Evolutionary conservation across 129 eudicot genomes (phyloP).

Genomic region (Artemisia tridentata): DNA sequence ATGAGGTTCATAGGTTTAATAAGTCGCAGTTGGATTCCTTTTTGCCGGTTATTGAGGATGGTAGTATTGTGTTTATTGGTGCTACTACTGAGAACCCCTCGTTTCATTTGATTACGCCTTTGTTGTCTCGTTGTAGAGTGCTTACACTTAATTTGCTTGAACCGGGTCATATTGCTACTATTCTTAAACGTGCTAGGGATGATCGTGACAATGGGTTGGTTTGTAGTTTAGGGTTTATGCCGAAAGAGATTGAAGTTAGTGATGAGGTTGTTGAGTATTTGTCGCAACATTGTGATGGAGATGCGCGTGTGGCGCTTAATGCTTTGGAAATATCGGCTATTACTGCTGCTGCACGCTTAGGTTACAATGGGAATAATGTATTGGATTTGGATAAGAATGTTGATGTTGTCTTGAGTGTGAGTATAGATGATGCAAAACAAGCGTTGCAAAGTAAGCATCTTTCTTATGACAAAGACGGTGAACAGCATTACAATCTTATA

Average conservation of each 20-base stretch:
- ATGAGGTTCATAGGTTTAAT: too few relatives aligned
- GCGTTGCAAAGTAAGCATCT: constrained; percentile 91
- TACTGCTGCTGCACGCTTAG: constrained; percentile 46
- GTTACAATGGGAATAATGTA: too few relatives aligned
- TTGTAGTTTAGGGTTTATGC: constrained; percentile 19
- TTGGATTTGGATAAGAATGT: not conserved
- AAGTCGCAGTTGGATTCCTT: too few relatives aligned
- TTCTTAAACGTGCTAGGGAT: constrained; percentile 51
- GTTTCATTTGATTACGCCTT: too few relatives aligned
- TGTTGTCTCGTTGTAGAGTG: too few relatives aligned
- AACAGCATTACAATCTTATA: constrained; percentile 83
- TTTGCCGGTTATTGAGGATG: too few relatives aligned
- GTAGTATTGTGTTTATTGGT: too few relatives aligned
- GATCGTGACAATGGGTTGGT: constrained; percentile 54
- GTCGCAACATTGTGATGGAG: constrained; percentile 74
- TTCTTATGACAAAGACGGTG: constrained; percentile 70
- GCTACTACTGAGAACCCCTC: too few relatives aligned
- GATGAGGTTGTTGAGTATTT: constrained; percentile 50
- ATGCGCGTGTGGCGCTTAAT: constrained; percentile 83
- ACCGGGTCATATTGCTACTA: constrained; percentile 41
- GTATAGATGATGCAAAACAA: too few relatives aligned
- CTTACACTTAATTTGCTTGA: constrained; percentile 54
- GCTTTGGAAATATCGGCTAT: constrained; percentile 69
- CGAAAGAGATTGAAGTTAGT: constrained; percentile 30
- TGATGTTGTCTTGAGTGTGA: constrained; percentile 1